phyloP scores from a whole-genome alignment of 768 basidiomycete species.

The Agaricus subrufescens region DNA sequence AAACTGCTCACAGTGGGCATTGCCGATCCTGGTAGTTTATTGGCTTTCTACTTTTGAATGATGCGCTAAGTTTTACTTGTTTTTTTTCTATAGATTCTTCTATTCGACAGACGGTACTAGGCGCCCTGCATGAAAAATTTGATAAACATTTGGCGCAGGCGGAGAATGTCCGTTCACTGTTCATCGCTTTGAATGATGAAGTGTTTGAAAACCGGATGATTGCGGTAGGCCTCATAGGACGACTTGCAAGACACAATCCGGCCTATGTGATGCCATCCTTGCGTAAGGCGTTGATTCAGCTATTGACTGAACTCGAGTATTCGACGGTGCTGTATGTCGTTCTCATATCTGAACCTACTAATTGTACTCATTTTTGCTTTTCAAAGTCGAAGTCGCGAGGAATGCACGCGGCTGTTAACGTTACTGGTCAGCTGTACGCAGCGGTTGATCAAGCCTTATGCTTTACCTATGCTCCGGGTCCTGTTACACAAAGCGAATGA shows the following conservation, averaged over 20 bases:
- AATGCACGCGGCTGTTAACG: conserved; percentile 87
- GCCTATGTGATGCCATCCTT: conserved; percentile 98
- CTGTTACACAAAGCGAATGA: conserved; percentile 89
- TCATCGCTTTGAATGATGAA: conserved; percentile 97
- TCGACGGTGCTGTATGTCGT: conserved; percentile 66
- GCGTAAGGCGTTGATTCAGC: conserved; percentile 91
- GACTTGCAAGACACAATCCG: conserved; percentile 92
- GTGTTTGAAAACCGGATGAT: conserved; percentile 89
- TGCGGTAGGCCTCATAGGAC: conserved; percentile 89
- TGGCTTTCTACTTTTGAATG: conserved; percentile 3
- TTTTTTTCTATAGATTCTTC: conserved; percentile 49
- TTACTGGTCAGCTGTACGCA: conserved; percentile 89
- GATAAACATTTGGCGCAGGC: conserved; percentile 97
- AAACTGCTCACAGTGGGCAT: conserved; percentile 93
- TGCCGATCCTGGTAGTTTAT: conserved; percentile 79
- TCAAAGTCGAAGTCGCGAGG: conserved; percentile 79
- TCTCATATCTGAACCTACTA: neutral
- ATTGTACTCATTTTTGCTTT: conserved; percentile 6
- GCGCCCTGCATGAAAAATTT: conserved; percentile 86
- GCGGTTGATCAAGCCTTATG: conserved; percentile 92
- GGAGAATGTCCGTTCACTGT: conserved; percentile 95
- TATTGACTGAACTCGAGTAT: conserved; percentile 95
- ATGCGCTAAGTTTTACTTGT: conserved; percentile 6
- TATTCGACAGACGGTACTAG: conserved; percentile 84
- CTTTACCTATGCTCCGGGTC: conserved; percentile 89